These are phyloP conservation scores for Talaromyces sp. DNA, from an alignment of 2,329 filamentous ascomycete genomes.

Conservation along the genomic window DNA sequence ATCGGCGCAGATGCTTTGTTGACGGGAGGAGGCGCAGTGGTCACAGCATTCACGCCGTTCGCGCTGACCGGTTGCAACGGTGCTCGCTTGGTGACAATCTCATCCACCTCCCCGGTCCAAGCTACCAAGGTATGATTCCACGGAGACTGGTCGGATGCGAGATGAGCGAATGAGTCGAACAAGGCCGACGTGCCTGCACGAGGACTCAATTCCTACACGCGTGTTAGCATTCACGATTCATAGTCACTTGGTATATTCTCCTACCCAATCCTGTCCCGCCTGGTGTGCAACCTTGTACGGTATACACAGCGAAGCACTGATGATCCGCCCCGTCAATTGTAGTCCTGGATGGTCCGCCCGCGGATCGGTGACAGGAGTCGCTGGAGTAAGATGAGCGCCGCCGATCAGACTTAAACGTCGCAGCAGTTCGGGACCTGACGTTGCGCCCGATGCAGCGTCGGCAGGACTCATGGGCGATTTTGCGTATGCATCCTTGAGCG, in stretches of 20 bases:
- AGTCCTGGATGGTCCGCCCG: conserved; percentile 55
- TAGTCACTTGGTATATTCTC: no score
- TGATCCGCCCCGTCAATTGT: conserved; percentile 59
- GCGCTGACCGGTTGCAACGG: conserved; percentile 32
- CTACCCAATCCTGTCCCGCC: conserved; percentile 51
- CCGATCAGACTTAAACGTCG: conserved; percentile 51
- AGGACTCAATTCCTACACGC: conserved; percentile 63
- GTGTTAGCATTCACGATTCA: not conserved
- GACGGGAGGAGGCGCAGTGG: conserved; percentile 44
- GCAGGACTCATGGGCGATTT: conserved; percentile 34
- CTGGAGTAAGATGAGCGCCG: conserved; percentile 30
- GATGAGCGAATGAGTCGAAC: conserved; percentile 84
- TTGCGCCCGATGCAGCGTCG: conserved; percentile 45
- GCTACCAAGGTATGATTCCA: conserved; percentile 93
- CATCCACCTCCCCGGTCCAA: conserved; percentile 86
- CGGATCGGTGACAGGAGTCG: conserved; percentile 51
- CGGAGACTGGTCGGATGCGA: conserved; percentile 75
- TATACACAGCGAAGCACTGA: conserved; percentile 62
- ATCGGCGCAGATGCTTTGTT: conserved; percentile 78
- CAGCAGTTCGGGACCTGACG: conserved; percentile 50
- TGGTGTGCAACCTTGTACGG: conserved; percentile 58
- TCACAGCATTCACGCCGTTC: conserved; percentile 21
- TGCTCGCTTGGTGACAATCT: conserved; percentile 28
- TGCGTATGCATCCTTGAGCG: conserved; percentile 20
- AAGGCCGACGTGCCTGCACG: conserved; percentile 86